These are phyloP conservation scores for Candida sp. DNA, from an alignment of 1,139 yeast genomes.

Conservation along the genomic window DNA sequence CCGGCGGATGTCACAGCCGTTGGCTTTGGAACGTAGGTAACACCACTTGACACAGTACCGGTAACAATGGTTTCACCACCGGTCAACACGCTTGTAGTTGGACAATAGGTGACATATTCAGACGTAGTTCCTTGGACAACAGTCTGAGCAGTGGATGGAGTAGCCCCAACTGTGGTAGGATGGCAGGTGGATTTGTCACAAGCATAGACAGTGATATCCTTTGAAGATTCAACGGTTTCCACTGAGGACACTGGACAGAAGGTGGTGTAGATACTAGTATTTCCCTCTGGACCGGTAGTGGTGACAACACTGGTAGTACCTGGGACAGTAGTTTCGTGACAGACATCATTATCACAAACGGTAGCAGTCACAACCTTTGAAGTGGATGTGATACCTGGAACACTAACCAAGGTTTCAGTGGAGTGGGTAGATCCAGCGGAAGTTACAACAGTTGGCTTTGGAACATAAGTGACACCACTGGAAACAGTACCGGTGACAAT, in stretches of 20 bases:
- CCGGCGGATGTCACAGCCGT: too few species aligned
- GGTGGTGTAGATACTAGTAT: conserved; percentile 17
- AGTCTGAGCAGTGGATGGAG: conserved; percentile 25
- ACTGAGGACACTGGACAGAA: conserved; percentile 28
- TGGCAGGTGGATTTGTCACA: conserved; percentile 42
- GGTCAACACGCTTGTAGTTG: too few species aligned
- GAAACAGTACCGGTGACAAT: conserved; percentile 4
- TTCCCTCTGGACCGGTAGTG: conserved; percentile 22
- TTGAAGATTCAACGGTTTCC: conserved; percentile 18
- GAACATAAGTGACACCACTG: background rate
- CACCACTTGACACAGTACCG: conserved; percentile 9
- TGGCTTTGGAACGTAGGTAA: conserved; percentile 1
- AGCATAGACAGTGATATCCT: conserved; percentile 44
- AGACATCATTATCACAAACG: conserved; percentile 44
- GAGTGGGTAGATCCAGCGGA: too few species aligned
- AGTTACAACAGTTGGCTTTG: background rate
- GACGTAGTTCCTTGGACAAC: conserved; percentile 27
- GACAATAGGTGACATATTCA: conserved; percentile 39
- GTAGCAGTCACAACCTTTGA: conserved; percentile 40
- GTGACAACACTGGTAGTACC: conserved; percentile 11
- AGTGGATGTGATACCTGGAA: too few species aligned
- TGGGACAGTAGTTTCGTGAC: conserved; percentile 12
- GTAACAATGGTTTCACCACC: background rate
- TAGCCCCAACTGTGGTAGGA: conserved; percentile 32
- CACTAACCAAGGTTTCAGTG: too few species aligned